Evolutionary conservation across 371 early-diverging fungal species (phyloP).

Genomic region (Mucor saturninus): DNA sequence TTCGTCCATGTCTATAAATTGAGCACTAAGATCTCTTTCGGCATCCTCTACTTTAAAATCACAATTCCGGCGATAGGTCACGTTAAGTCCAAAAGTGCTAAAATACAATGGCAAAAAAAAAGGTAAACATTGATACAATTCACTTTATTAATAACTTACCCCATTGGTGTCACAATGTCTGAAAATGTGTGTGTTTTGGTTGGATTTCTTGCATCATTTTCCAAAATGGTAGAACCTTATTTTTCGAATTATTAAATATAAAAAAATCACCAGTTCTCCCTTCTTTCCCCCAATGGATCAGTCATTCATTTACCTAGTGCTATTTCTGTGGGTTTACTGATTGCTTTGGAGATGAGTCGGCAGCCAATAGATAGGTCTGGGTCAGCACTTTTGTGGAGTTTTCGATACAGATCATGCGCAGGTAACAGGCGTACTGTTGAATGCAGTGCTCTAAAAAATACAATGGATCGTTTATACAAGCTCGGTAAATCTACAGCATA

Average conservation of each 20-base stretch:
- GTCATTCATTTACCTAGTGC: constrained; percentile 55
- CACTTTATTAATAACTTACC: constrained; percentile 31
- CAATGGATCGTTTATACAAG: constrained; percentile 87
- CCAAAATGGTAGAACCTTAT: constrained; percentile 53
- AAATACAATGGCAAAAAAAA: neutral
- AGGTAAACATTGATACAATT: neutral
- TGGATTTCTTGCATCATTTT: constrained; percentile 55
- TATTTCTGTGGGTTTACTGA: constrained; percentile 44
- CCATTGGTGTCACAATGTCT: constrained; percentile 77
- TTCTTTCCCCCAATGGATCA: too few species aligned
- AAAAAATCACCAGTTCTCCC: neutral
- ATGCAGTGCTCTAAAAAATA: constrained; percentile 86
- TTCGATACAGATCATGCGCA: constrained; percentile 64
- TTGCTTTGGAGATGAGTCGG: constrained; percentile 54
- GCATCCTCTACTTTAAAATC: constrained; percentile 75
- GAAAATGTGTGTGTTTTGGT: constrained; percentile 68
- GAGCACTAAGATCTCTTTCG: constrained; percentile 43
- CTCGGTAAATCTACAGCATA: constrained; percentile 77
- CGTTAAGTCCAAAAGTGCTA: constrained; percentile 76
- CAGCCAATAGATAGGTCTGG: constrained; percentile 66
- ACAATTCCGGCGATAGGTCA: constrained; percentile 80
- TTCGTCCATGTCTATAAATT: constrained; percentile 45
- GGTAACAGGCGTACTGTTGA: constrained; percentile 81
- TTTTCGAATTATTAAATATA: neutral
- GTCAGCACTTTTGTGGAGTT: constrained; percentile 44